Percentiles rank a stretch among this genome's conserved stretches.
phyloP scores from a whole-genome alignment of 1,139 yeast species.

The Tardiomyces depauwii region DNA sequence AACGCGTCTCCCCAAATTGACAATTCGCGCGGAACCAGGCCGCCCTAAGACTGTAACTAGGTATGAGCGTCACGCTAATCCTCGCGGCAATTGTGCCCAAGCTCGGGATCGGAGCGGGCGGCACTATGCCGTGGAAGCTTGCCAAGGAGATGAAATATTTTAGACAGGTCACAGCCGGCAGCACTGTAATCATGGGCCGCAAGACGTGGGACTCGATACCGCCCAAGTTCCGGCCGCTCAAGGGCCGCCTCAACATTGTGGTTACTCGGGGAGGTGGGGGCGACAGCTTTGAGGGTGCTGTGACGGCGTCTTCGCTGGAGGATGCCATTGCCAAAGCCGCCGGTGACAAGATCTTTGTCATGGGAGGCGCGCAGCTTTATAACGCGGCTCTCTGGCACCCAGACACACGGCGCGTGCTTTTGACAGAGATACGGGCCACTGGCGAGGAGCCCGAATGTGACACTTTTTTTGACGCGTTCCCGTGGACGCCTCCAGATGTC shows the following conservation, averaged over 20 bases:
- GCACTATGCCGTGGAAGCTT: slow-evolving; percentile 81
- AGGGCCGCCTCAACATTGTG: slow-evolving; percentile 63
- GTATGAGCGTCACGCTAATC: slow-evolving; percentile 28
- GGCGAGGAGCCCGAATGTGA: slow-evolving; percentile 31
- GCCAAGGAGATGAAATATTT: slow-evolving; percentile 80
- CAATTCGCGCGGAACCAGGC: too few species aligned
- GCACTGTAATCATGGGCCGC: slow-evolving; percentile 93
- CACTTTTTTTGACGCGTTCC: slow-evolving; percentile 49
- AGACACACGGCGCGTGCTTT: slow-evolving; percentile 43
- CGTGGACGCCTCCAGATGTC: slow-evolving; percentile 10
- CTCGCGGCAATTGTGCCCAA: slow-evolving; percentile 80
- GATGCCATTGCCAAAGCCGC: slow-evolving; percentile 34
- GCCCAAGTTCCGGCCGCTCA: slow-evolving; percentile 66
- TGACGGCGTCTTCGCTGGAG: slow-evolving; percentile 6
- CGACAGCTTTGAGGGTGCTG: slow-evolving; percentile 2
- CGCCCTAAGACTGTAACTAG: too few species aligned
- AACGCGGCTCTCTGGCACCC: slow-evolving; percentile 38
- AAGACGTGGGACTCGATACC: slow-evolving; percentile 97
- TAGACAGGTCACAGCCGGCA: slow-evolving; percentile 55
- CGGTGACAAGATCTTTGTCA: slow-evolving; percentile 53
- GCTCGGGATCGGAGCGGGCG: slow-evolving; percentile 76
- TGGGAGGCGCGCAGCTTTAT: slow-evolving; percentile 92
- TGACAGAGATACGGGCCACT: slow-evolving; percentile 52
- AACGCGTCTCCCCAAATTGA: too few species aligned
- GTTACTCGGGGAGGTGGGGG: slow-evolving; percentile 41